Evolutionary conservation across 2,329 filamentous ascomycete species (phyloP).

Genomic region (Arthroderma sp.): DNA sequence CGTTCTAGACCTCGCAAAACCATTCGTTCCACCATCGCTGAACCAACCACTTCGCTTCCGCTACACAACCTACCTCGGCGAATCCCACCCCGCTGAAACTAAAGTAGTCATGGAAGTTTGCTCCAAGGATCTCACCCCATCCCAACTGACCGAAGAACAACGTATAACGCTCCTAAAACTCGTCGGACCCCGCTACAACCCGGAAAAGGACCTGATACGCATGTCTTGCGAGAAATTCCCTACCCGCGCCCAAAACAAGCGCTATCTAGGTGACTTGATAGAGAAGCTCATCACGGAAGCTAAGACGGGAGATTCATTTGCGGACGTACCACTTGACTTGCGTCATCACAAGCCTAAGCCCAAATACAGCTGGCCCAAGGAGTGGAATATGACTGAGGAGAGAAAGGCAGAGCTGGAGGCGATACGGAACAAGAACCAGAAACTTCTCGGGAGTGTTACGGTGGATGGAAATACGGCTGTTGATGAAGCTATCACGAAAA

Average conservation of each 20-base stretch:
- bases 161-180: constrained; percentile 76
- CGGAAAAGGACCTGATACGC: constrained; percentile 63
- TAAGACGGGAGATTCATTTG: constrained; percentile 71
- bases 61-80: constrained; percentile 93
- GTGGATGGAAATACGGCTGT: constrained; percentile 34
- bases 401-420: constrained; percentile 53
- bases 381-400: constrained; percentile 67
- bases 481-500: constrained; percentile 18
- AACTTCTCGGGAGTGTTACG: constrained; percentile 41
- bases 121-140: constrained; percentile 51
- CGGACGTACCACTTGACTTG: constrained; percentile 78
- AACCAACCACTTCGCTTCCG: constrained; percentile 72
- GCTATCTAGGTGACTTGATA: constrained; percentile 73
- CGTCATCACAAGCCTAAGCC: constrained; percentile 64
- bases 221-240: constrained; percentile 85
- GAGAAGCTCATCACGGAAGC: constrained; percentile 60
- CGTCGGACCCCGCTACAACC: constrained; percentile 75
- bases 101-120: constrained; percentile 93
- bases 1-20: constrained; percentile 60
- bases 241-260: constrained; percentile 89
- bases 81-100: constrained; percentile 75
- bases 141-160: constrained; percentile 52
- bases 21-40: constrained; percentile 58
- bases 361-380: constrained; percentile 59
- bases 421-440: constrained; percentile 39